Evolutionary conservation across 257 asterid genomes (phyloP).

Genomic region (Solanum sitiens): DNA sequence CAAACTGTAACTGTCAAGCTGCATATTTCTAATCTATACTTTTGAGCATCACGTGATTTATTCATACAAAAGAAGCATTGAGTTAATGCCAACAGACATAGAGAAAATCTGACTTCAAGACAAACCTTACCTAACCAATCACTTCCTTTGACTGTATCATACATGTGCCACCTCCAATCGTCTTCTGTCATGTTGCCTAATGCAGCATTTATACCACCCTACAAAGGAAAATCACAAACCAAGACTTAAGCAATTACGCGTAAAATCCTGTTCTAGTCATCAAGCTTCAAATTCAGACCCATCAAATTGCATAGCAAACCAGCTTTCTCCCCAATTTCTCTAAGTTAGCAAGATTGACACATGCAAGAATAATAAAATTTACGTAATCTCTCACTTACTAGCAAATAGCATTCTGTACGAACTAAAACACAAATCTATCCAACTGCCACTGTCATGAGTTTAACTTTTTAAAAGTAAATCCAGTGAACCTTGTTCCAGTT

Average conservation of each 20-base stretch:
- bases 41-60: neutral
- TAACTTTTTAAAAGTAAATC: neutral
- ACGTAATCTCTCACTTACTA: neutral
- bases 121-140: slow-evolving; percentile 81
- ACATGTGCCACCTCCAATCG: slow-evolving; percentile 99
- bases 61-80: neutral
- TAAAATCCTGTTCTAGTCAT: neutral
- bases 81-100: neutral
- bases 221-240: neutral
- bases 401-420: neutral
- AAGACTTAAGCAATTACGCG: neutral
- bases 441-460: neutral
- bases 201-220: slow-evolving; percentile 99
- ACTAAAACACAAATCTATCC: neutral
- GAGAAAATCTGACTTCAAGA: neutral
- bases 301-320: neutral
- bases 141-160: slow-evolving; percentile 95
- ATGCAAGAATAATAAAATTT: neutral
- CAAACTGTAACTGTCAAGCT: neutral
- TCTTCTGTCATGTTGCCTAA: slow-evolving; percentile 95
- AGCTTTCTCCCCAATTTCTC: neutral
- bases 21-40: neutral
- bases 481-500: neutral
- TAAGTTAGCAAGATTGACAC: neutral
- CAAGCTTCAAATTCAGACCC: neutral